A percentile compares a stretch with the other conserved stretches of the same genome.
These are phyloP conservation scores for Orbilia oligospora DNA, from an alignment of 2,329 filamentous ascomycete species.

Conservation along the genomic window DNA sequence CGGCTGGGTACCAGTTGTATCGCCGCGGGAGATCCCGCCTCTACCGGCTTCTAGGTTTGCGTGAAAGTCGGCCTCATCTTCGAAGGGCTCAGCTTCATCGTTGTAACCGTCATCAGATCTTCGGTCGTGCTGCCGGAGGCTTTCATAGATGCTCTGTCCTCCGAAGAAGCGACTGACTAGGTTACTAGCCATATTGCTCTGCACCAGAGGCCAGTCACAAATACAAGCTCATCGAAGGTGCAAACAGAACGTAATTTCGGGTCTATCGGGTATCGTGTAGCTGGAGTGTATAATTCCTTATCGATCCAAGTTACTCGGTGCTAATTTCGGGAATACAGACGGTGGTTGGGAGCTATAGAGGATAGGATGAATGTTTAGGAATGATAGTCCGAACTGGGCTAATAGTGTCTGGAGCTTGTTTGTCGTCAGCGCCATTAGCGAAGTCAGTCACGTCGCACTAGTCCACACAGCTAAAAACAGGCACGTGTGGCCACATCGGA, in stretches of 20 bases:
- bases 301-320: background rate
- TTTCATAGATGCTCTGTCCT: conserved; percentile 63
- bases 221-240: conserved; percentile 24
- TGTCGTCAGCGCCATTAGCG: conserved; percentile 33
- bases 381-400: background rate
- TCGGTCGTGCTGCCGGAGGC: conserved; percentile 63
- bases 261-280: conserved; percentile 23
- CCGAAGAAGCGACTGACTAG: conserved; percentile 59
- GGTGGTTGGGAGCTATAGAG: conserved; percentile 19
- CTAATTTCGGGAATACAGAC: conserved; percentile 4
- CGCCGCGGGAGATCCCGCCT: conserved; percentile 12
- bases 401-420: conserved; percentile 19
- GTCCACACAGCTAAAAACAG: conserved; percentile 2
- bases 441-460: conserved; percentile 31
- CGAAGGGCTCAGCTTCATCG: conserved; percentile 54
- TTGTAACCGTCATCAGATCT: conserved; percentile 62
- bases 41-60: conserved; percentile 45
- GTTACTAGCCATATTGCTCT: conserved; percentile 54
- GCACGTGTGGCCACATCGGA: conserved; percentile 19
- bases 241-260: conserved; percentile 10
- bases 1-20: conserved; percentile 7
- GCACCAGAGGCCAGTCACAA: conserved; percentile 12
- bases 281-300: conserved; percentile 7
- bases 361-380: conserved; percentile 5
- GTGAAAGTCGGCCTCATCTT: conserved; percentile 42